A percentile compares a stretch with the other conserved stretches of the same genome.
These are phyloP conservation scores for Rheum nobile DNA, from an alignment of 148 eudicot species.

Conservation along the genomic window DNA sequence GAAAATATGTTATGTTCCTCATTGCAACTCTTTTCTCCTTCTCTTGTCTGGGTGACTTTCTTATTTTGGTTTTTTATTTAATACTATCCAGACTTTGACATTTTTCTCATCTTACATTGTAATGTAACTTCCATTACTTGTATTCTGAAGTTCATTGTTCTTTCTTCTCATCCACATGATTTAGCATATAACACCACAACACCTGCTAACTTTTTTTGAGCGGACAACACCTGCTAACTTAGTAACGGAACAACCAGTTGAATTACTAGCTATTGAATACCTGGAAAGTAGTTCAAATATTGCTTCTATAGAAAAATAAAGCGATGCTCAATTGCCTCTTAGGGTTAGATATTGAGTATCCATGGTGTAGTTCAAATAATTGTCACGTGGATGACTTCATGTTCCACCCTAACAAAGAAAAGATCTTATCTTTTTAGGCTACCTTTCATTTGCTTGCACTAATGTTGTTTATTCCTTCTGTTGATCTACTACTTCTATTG, in stretches of 20 bases:
- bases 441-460: not conserved
- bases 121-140: constrained; percentile 5
- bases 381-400: constrained; percentile 1
- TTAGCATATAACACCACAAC: constrained; percentile 93
- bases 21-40: not conserved
- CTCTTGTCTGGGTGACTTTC: not conserved
- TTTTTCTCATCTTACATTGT: not conserved
- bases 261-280: constrained; percentile 28
- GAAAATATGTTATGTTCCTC: not conserved
- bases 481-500: not conserved
- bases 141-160: constrained; percentile 58
- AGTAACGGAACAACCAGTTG: constrained; percentile 17
- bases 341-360: constrained; percentile 22
- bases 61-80: not conserved
- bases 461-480: not conserved
- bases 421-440: not conserved
- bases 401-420: not conserved
- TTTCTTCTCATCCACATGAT: constrained; percentile 96
- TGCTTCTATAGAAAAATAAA: constrained; percentile 9
- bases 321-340: constrained; percentile 16
- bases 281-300: constrained; percentile 18
- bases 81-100: not conserved
- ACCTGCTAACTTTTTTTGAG: no score
- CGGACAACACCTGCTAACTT: constrained; percentile 9
- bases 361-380: constrained; percentile 7